Conservation (phyloP, 2,329 filamentous ascomycete species). For the Talaromyces sp. region DNA sequence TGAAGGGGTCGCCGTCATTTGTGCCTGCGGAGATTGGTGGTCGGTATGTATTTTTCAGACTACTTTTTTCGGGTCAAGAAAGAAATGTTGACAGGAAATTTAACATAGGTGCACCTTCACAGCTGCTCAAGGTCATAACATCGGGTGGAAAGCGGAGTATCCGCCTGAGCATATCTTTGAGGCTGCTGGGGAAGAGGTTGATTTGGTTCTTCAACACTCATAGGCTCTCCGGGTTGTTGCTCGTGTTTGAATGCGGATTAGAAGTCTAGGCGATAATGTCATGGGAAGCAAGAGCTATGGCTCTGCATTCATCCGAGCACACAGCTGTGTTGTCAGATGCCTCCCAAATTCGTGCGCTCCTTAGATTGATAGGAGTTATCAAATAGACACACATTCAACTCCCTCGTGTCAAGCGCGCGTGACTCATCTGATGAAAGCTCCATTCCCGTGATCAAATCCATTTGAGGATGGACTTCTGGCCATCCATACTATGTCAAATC, state of each 20-base stretch:
- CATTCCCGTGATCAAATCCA: too few relatives aligned
- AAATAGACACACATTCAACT: not conserved
- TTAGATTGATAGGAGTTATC: not conserved
- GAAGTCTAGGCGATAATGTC: not conserved
- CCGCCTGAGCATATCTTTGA: constrained; percentile 48
- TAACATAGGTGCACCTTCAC: constrained; percentile 43
- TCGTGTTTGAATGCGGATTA: not conserved
- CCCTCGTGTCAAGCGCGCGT: not conserved
- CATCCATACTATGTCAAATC: not conserved
- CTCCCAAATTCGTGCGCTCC: too few relatives aligned
- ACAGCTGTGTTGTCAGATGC: too few relatives aligned
- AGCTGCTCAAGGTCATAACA: constrained; percentile 38
- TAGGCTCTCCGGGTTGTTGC: not conserved
- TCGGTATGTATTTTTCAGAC: constrained; percentile 30
- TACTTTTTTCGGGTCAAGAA: not conserved
- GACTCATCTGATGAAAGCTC: not conserved
- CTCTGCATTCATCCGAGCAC: not conserved
- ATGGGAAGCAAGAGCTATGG: not conserved
- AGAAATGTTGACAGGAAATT: not conserved
- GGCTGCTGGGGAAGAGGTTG: constrained; percentile 46
- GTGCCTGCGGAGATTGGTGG: constrained; percentile 46
- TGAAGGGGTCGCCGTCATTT: constrained; percentile 34
- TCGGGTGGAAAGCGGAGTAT: constrained; percentile 50
- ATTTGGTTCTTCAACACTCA: constrained; percentile 37
- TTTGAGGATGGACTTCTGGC: too few relatives aligned